Conservation (phyloP, 768 basidiomycete genomes). For the Mycena albidolilacea region DNA sequence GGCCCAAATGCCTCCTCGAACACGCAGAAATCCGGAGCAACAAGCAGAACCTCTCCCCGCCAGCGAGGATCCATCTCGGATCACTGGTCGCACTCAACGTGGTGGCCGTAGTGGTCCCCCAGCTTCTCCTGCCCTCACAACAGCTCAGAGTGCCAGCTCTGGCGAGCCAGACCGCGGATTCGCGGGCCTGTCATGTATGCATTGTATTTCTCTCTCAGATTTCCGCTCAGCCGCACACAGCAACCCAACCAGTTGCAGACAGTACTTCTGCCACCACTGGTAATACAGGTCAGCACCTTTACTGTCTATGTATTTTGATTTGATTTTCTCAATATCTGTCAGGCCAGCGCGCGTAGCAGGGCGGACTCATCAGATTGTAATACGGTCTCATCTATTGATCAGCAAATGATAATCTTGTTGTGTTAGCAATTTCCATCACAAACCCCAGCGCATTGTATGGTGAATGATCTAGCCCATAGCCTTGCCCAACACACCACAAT, state of each 20-base stretch:
- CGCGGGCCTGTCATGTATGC: slow-evolving; percentile 5
- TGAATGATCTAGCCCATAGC: background rate
- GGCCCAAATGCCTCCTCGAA: slow-evolving; percentile 5
- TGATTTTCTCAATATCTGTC: slow-evolving; percentile 4
- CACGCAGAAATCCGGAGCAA: slow-evolving; percentile 6
- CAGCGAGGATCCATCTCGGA: background rate
- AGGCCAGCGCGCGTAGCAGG: background rate
- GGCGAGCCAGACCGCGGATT: background rate
- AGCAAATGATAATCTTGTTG: slow-evolving; percentile 16
- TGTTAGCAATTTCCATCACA: slow-evolving; percentile 9
- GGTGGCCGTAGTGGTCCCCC: background rate
- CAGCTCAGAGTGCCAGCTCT: background rate
- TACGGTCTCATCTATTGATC: slow-evolving; percentile 14
- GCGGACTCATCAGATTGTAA: slow-evolving; percentile 9
- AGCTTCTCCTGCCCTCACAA: background rate
- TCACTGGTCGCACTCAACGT: background rate
- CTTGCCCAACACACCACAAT: slow-evolving; percentile 2
- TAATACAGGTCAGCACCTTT: slow-evolving; percentile 4
- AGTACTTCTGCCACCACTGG: slow-evolving; percentile 1
- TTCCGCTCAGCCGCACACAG: background rate
- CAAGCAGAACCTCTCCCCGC: background rate
- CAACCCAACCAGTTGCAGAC: slow-evolving; percentile 8
- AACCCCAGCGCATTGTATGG: slow-evolving; percentile 7
- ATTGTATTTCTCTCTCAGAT: slow-evolving; percentile 5
- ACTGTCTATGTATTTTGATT: background rate